Percentiles rank a stretch among this genome's conserved stretches.
Conservation (phyloP, 2,329 filamentous ascomycete genomes). For the Raffaelea arxii region DNA sequence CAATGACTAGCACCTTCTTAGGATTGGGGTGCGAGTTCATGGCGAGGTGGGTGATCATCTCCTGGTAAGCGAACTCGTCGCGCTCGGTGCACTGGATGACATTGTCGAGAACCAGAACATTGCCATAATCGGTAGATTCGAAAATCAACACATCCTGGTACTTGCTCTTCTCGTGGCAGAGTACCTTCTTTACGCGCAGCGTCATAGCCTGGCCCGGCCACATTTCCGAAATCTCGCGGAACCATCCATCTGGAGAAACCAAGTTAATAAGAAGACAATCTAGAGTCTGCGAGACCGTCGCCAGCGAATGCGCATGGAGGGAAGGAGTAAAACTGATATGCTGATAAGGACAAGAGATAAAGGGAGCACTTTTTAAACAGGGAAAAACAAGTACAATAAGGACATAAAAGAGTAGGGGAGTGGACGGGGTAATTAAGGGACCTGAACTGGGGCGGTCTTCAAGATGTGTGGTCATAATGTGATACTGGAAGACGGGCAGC, state of each 20-base stretch:
- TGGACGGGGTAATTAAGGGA: not conserved
- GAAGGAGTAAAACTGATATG: too few relatives aligned
- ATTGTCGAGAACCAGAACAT: slow-evolving; percentile 93
- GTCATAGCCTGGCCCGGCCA: slow-evolving; percentile 99
- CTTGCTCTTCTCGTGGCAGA: slow-evolving; percentile 98
- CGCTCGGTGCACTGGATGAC: slow-evolving; percentile 98
- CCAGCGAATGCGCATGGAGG: too few relatives aligned
- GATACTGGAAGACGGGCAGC: not conserved
- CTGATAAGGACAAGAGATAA: not conserved
- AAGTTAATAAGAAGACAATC: too few relatives aligned
- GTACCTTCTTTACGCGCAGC: slow-evolving; percentile 91
- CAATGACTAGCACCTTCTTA: slow-evolving; percentile 97
- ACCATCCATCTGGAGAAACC: slow-evolving; percentile 93
- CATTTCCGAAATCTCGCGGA: slow-evolving; percentile 97
- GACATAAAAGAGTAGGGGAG: not conserved
- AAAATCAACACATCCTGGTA: slow-evolving; percentile 99
- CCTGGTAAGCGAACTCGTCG: slow-evolving; percentile 98
- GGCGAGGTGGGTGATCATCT: slow-evolving; percentile 99
- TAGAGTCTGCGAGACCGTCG: not conserved
- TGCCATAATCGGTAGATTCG: slow-evolving; percentile 94
- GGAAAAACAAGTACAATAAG: not conserved
- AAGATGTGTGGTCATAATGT: not conserved
- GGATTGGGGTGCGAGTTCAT: slow-evolving; percentile 98
- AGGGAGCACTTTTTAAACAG: not conserved
- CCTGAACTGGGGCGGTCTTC: not conserved